Base-by-base conservation (phyloP, 768 basidiomycete species). In the Sistotremastrum suecicum region DNA sequence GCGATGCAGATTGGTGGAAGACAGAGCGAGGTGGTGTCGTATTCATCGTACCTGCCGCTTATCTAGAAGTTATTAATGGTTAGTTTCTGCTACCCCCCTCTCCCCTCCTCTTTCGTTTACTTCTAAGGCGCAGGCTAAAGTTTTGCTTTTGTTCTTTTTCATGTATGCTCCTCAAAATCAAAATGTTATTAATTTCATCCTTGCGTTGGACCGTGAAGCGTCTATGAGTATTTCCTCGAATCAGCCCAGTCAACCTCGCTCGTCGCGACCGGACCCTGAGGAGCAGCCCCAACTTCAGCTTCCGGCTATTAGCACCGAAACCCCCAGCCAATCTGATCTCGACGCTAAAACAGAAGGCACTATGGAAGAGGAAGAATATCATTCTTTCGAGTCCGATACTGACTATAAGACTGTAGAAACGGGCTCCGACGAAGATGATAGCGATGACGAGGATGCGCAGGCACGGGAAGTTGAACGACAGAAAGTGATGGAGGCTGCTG, bases 1-100 rank as follows among this genome's bases (percentile, higher is more conserved):
- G 73, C 45, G 95, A 97, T 53, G 70, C 67, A 44, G 85, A 87
- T 55, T 98, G 95, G 95, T 98, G 88, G 88, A 97, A 92, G 67
- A 83, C 82, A 36, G 92, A 97, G 65, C 74, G 75, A 56, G 78
- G 74, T 41, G 94, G 94, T 20, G 63, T 80, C 50, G 78, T 95
- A 44, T 86, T 83, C 65, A 79, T 91, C 57, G 90, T 91, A 3
- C 95, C 95, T 44, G 89, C 91, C 29, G 77, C 80, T 12, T 98
- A 98, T 61, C 61, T 99, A 60, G 85, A 94, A 63, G 62, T 80
- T 54, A 69, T 71, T 57, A 76, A 83, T 76, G 87, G 94, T 94
- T 81, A 94, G 92, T 94, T 63, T 54, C 56, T 59, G 62, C 55
- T 66, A 54, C 55, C 62, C 62, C 61, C 54, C 54, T 59, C 65